Percentiles rank a stretch among this genome's conserved stretches.
phyloP scores from a whole-genome alignment of 2,329 filamentous ascomycete species.

The Pezicula radicicola region DNA sequence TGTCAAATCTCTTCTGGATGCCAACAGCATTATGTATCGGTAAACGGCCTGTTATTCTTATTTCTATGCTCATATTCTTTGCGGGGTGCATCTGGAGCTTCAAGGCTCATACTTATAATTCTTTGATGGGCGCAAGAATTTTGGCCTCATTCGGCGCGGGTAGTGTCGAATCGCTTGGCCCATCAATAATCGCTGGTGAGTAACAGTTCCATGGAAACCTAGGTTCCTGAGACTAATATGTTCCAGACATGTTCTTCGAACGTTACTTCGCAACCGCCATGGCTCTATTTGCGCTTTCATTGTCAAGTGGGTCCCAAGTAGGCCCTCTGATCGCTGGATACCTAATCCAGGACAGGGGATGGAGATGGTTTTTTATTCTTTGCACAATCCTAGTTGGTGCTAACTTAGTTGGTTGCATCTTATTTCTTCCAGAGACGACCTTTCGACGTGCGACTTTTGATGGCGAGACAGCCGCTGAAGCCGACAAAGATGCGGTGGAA shows the following conservation, averaged over 20 bases:
- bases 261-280: conserved; percentile 23
- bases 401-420: conserved; percentile 28
- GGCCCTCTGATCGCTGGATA: conserved; percentile 33
- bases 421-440: conserved; percentile 33
- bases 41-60: conserved; percentile 31
- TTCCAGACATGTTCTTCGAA: conserved; percentile 14
- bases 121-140: conserved; percentile 29
- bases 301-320: conserved; percentile 31
- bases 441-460: conserved; percentile 23
- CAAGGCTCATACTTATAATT: conserved; percentile 28
- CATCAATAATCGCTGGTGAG: conserved; percentile 26
- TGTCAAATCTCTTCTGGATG: conserved; percentile 16
- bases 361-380: conserved; percentile 35
- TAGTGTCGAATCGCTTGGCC: conserved; percentile 29
- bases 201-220: conserved; percentile 12
- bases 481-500: conserved; percentile 16
- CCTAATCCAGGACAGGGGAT: conserved; percentile 29
- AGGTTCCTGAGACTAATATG: neutral
- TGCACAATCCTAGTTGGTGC: conserved; percentile 28
- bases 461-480: conserved; percentile 20
- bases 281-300: conserved; percentile 30
- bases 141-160: conserved; percentile 28
- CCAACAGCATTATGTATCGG: conserved; percentile 26
- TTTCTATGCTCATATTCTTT: conserved; percentile 30
- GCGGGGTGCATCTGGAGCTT: conserved; percentile 28